These are phyloP conservation scores for Kwoniella pini DNA, from an alignment of 768 basidiomycete species.

Conservation along the genomic window DNA sequence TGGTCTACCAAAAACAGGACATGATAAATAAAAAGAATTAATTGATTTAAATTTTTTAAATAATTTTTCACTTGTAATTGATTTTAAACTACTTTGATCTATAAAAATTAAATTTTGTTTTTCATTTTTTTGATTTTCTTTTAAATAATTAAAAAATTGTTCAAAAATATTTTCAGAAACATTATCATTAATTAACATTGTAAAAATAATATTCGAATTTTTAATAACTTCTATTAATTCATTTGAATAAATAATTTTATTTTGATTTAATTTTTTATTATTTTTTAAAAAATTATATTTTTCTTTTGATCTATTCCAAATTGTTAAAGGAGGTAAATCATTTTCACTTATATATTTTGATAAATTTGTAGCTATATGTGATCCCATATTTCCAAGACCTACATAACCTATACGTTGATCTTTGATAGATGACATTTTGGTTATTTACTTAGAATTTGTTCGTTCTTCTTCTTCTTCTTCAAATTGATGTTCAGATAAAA, in stretches of 20 bases:
- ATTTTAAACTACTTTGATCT: conserved; percentile 30
- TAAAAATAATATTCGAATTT: conserved; percentile 27
- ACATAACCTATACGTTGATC: conserved; percentile 26
- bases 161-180: conserved; percentile 27
- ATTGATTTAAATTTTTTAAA: conserved; percentile 15
- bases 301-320: conserved; percentile 28
- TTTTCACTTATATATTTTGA: conserved; percentile 18
- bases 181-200: conserved; percentile 29
- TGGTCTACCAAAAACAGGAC: conserved; percentile 35
- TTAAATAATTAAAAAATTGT: conserved; percentile 11
- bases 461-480: no score
- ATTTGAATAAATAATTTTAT: neutral
- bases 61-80: conserved; percentile 26
- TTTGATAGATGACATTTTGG: conserved; percentile 2
- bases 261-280: neutral
- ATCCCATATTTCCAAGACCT: conserved; percentile 33
- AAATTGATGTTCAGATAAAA: no score
- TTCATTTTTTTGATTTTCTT: neutral
- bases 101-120: conserved; percentile 26
- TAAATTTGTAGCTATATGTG: conserved; percentile 24
- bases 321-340: conserved; percentile 6
- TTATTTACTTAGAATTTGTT: neutral
- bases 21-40: conserved; percentile 25
- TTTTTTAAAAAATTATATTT: conserved; percentile 23
- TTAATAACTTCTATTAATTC: conserved; percentile 22